Conservation (phyloP, 2,329 filamentous ascomycete genomes). For the Tolypocladium guangdongense region DNA sequence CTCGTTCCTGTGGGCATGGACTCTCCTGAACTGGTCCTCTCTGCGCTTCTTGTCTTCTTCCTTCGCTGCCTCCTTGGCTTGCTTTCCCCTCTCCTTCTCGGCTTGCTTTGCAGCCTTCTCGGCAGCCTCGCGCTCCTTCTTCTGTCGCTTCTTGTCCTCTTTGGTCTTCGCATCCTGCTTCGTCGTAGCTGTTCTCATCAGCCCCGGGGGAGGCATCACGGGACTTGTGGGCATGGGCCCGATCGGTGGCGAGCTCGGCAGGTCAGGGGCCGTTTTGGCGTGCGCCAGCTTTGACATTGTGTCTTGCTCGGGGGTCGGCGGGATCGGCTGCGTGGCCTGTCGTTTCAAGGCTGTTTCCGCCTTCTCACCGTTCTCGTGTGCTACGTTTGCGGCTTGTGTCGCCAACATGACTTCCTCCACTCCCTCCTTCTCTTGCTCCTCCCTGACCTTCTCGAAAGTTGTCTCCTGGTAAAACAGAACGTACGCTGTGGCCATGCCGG, state of each 20-base stretch:
- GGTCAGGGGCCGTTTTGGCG: conserved; percentile 49
- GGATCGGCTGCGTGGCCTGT: conserved; percentile 37
- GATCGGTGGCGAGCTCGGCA: conserved; percentile 10
- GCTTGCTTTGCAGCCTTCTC: conserved; percentile 49
- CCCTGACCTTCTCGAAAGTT: conserved; percentile 53
- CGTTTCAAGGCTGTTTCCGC: conserved; percentile 35
- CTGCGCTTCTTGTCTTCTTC: conserved; percentile 25
- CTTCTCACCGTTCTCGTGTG: conserved; percentile 35
- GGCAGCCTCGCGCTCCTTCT: conserved; percentile 51
- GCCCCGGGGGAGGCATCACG: not conserved
- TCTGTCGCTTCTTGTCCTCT: conserved; percentile 54
- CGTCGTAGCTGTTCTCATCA: conserved; percentile 11
- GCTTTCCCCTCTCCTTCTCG: conserved; percentile 23
- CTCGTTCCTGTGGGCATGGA: conserved; percentile 40
- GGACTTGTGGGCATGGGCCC: conserved; percentile 2
- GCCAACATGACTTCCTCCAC: conserved; percentile 48
- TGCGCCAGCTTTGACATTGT: conserved; percentile 52
- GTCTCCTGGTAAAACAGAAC: conserved; percentile 97
- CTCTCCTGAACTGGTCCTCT: conserved; percentile 45
- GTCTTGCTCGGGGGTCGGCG: conserved; percentile 35
- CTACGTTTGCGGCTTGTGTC: conserved; percentile 44
- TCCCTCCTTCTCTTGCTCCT: conserved; percentile 77
- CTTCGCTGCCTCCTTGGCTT: conserved; percentile 35
- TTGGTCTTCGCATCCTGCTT: conserved; percentile 32
- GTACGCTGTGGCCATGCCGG: conserved; percentile 86